Evolutionary conservation across 768 basidiomycete genomes (phyloP).

Genomic region (Trametes meyenii): DNA sequence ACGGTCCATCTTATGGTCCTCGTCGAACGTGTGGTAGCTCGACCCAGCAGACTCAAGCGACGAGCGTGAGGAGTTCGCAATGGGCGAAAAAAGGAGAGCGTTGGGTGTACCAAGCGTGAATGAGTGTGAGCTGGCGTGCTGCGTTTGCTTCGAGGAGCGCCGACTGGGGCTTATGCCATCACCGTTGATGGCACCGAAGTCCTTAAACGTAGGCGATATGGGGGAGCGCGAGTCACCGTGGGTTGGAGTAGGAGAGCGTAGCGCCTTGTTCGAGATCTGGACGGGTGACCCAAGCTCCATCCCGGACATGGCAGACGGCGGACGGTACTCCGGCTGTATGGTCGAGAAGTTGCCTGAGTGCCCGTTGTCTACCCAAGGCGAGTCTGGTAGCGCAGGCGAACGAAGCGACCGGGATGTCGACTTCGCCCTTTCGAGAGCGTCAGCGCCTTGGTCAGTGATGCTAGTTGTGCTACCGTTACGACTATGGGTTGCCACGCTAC

Average conservation of each 20-base stretch:
- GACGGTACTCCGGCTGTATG: slow-evolving; percentile 35
- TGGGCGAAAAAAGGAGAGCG: slow-evolving; percentile 67
- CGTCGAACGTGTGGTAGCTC: slow-evolving; percentile 84
- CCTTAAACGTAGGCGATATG: slow-evolving; percentile 52
- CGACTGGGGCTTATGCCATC: slow-evolving; percentile 41
- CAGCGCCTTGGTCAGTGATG: slow-evolving; percentile 28
- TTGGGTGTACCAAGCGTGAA: slow-evolving; percentile 41
- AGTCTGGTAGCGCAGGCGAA: slow-evolving; percentile 62
- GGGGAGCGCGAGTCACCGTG: slow-evolving; percentile 57
- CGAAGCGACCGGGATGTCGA: slow-evolving; percentile 51
- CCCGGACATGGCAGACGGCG: slow-evolving; percentile 52
- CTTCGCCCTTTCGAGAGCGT: slow-evolving; percentile 40
- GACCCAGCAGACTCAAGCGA: slow-evolving; percentile 82
- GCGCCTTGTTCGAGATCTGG: slow-evolving; percentile 41
- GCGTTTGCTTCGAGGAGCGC: slow-evolving; percentile 56
- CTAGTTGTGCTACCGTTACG: slow-evolving; percentile 36
- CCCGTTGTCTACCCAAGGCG: slow-evolving; percentile 50
- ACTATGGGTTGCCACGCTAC: slow-evolving; percentile 46
- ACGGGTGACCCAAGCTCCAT: slow-evolving; percentile 52
- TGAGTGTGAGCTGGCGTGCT: slow-evolving; percentile 14
- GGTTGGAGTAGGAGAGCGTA: slow-evolving; percentile 72
- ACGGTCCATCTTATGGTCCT: slow-evolving; percentile 54
- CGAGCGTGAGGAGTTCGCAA: slow-evolving; percentile 75
- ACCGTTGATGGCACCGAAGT: slow-evolving; percentile 35
- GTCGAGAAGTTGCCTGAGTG: slow-evolving; percentile 27